Conservation (phyloP, 352 stramenopile genomes). For the Pythium volutum region DNA sequence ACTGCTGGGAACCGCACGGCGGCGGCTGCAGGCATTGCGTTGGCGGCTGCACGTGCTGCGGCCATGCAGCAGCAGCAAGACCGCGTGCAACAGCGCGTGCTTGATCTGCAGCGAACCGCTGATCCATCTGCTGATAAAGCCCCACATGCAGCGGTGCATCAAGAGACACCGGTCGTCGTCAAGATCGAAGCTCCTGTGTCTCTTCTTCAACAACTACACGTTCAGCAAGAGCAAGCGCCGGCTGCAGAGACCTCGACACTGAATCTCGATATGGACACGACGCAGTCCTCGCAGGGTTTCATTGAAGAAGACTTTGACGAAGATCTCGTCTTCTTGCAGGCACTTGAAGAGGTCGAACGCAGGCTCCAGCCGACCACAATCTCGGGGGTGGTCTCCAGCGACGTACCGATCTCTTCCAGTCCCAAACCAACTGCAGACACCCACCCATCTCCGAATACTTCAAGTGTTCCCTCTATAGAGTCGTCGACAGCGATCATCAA, state of each 20-base stretch:
- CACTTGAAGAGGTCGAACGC: conserved; percentile 61
- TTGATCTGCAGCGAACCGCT: conserved; percentile 33
- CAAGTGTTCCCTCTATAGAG: neutral
- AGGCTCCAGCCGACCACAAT: conserved; percentile 28
- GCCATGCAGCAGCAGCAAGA: conserved; percentile 49
- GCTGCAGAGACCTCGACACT: neutral
- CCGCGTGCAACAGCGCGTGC: conserved; percentile 46
- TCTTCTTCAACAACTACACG: neutral
- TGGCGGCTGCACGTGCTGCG: conserved; percentile 44
- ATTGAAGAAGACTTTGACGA: conserved; percentile 64
- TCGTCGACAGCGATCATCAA: neutral
- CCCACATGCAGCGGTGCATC: no score
- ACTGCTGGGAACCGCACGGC: conserved; percentile 14
- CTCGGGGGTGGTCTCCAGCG: neutral
- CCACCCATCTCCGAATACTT: neutral
- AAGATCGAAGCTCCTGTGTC: neutral
- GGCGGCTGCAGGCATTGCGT: conserved; percentile 12
- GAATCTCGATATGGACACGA: neutral
- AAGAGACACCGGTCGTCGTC: neutral
- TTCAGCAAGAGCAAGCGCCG: neutral
- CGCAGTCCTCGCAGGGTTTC: conserved; percentile 36
- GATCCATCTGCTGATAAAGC: neutral
- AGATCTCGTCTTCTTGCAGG: conserved; percentile 61
- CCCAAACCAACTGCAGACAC: neutral
- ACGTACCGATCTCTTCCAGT: neutral